phyloP scores from a whole-genome alignment of 75 land plant genomes.

The Pinus taeda region DNA sequence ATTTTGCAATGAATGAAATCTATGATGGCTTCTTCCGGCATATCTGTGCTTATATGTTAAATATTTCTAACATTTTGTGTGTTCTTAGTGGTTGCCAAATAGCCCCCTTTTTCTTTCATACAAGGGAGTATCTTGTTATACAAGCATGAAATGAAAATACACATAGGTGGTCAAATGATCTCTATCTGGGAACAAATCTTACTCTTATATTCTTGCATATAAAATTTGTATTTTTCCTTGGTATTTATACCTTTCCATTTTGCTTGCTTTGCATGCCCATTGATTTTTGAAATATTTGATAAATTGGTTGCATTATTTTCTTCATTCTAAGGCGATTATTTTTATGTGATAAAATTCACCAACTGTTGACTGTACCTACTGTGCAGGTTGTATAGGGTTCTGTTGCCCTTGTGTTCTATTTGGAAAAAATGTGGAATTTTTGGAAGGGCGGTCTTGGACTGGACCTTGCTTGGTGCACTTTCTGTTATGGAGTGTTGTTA shows the following conservation, averaged over 20 bases:
- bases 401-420: slow-evolving; percentile 78
- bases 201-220: background rate
- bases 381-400: slow-evolving; percentile 78
- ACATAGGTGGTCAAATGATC: background rate
- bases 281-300: background rate
- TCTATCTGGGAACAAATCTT: background rate
- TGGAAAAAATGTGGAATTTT: slow-evolving; percentile 77
- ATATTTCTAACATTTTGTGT: no score
- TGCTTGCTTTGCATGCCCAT: background rate
- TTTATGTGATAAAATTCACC: background rate
- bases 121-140: background rate
- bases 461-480: slow-evolving; percentile 77
- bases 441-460: slow-evolving; percentile 65
- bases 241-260: background rate
- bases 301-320: background rate
- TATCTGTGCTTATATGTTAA: no score
- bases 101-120: no score
- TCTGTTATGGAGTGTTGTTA: slow-evolving; percentile 60
- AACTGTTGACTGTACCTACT: slow-evolving; percentile 1
- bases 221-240: background rate
- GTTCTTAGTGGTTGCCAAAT: no score
- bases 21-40: no score
- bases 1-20: no score
- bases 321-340: background rate
- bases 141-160: background rate